Evolutionary conservation across 306 rosid genomes (phyloP).

Genomic region (Acmispon strigosus): DNA sequence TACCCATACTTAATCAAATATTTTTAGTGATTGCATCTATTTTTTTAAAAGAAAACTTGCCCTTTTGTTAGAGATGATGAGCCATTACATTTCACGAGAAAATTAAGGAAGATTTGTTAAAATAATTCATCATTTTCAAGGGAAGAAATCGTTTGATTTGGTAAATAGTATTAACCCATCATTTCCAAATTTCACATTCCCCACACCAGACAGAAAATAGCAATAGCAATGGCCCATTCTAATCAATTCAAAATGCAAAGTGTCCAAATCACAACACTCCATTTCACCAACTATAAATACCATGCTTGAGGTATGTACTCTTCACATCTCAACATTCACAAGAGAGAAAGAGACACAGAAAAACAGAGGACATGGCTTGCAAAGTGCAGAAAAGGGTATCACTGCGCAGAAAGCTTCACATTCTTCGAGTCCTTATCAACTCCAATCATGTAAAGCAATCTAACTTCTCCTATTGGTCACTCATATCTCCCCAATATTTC

Average conservation of each 20-base stretch:
- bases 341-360: constrained; percentile 2
- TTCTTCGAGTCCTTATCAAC: constrained; percentile 37
- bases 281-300: constrained; percentile 46
- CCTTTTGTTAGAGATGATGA: background rate
- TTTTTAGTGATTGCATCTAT: too few species aligned
- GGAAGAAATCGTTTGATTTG: background rate
- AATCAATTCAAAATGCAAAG: constrained; percentile 17
- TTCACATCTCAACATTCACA: constrained; percentile 24
- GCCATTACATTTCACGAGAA: too few species aligned
- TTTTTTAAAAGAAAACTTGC: background rate
- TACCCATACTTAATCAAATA: too few species aligned
- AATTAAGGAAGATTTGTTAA: too few species aligned
- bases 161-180: background rate
- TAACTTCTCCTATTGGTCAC: background rate
- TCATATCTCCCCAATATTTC: background rate
- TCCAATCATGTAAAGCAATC: constrained; percentile 39
- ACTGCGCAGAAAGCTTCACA: constrained; percentile 57
- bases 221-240: constrained; percentile 3
- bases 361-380: constrained; percentile 44
- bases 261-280: constrained; percentile 8
- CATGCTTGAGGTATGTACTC: constrained; percentile 16
- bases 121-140: background rate
- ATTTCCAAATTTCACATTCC: background rate
- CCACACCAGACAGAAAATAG: constrained; percentile 32
- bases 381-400: constrained; percentile 44